Evolutionary conservation across 1,284 basidiomycete genomes (phyloP).

Genomic region (Leccinum angustisporum): DNA sequence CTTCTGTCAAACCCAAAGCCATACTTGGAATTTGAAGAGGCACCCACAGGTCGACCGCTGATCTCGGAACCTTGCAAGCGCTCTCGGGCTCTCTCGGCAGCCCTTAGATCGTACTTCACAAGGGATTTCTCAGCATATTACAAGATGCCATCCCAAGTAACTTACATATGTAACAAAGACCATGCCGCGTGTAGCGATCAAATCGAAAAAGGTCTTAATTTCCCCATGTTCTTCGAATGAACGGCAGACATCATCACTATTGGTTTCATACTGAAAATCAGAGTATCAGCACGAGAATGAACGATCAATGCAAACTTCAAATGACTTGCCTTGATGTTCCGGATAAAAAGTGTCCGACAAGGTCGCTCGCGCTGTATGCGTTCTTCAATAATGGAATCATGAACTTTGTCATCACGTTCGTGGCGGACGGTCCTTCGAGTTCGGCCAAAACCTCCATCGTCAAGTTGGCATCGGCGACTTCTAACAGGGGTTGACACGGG

Average conservation of each 20-base stretch:
- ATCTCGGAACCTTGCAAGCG: slow-evolving; percentile 85
- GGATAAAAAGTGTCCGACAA: slow-evolving; percentile 93
- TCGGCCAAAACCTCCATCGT: slow-evolving; percentile 53
- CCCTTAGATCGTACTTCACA: slow-evolving; percentile 82
- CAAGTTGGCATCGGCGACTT: slow-evolving; percentile 55
- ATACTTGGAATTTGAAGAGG: background rate
- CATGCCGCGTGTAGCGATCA: slow-evolving; percentile 92
- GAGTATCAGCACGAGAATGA: slow-evolving; percentile 19
- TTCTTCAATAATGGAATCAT: slow-evolving; percentile 86
- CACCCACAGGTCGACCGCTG: slow-evolving; percentile 76
- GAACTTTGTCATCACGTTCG: slow-evolving; percentile 79
- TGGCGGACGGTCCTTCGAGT: slow-evolving; percentile 51
- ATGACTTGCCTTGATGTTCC: slow-evolving; percentile 90
- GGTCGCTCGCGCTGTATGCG: slow-evolving; percentile 89
- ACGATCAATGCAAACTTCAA: slow-evolving; percentile 8
- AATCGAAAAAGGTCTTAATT: slow-evolving; percentile 95
- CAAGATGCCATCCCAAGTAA: slow-evolving; percentile 19
- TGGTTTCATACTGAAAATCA: slow-evolving; percentile 79
- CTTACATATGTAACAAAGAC: slow-evolving; percentile 97
- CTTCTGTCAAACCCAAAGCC: slow-evolving; percentile 1
- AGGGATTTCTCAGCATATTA: slow-evolving; percentile 8
- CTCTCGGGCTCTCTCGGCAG: slow-evolving; percentile 88
- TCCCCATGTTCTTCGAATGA: slow-evolving; percentile 92
- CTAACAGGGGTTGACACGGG: slow-evolving; percentile 53
- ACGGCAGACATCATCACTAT: slow-evolving; percentile 77